phyloP scores from a whole-genome alignment of 2,329 filamentous ascomycete genomes.

The Diaporthe nobilis region DNA sequence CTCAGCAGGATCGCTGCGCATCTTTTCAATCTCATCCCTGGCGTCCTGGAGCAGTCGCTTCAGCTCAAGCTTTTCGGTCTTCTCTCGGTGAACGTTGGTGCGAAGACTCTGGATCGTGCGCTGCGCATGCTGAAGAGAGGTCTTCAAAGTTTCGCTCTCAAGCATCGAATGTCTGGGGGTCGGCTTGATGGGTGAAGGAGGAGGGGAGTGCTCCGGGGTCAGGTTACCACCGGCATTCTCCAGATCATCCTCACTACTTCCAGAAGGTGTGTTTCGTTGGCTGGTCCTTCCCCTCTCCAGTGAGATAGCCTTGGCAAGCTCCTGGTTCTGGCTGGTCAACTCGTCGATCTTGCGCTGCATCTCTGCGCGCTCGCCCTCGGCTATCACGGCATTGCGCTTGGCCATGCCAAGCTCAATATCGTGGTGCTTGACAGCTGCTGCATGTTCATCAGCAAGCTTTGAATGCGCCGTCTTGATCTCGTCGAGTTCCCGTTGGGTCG shows the following conservation, averaged over 20 bases:
- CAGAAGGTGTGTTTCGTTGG: constrained; percentile 73
- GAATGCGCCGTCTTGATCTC: constrained; percentile 86
- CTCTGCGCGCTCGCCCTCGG: constrained; percentile 82
- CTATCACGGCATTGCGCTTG: constrained; percentile 83
- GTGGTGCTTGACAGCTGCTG: constrained; percentile 82
- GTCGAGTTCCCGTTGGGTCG: constrained; percentile 88
- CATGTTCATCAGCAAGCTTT: constrained; percentile 86
- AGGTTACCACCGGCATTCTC: constrained; percentile 76
- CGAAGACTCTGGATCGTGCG: constrained; percentile 97
- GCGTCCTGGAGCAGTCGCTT: constrained; percentile 96
- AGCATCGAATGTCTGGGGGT: constrained; percentile 92
- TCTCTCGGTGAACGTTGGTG: constrained; percentile 95
- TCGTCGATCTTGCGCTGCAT: constrained; percentile 92
- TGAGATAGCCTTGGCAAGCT: constrained; percentile 87
- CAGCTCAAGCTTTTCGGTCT: constrained; percentile 97
- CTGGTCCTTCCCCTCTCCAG: constrained; percentile 77
- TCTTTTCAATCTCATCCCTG: constrained; percentile 88
- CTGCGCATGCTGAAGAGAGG: constrained; percentile 93
- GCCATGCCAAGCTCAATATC: constrained; percentile 90
- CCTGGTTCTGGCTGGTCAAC: constrained; percentile 88
- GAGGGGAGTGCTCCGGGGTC: constrained; percentile 91
- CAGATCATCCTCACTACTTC: constrained; percentile 73
- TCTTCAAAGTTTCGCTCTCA: constrained; percentile 96
- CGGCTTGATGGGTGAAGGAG: constrained; percentile 89
- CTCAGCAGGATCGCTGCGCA: constrained; percentile 66